Percentiles rank a stretch among this genome's conserved stretches.
These are phyloP conservation scores for Lodderomyces beijingensis DNA, from an alignment of 1,139 yeast species.

Conservation along the genomic window DNA sequence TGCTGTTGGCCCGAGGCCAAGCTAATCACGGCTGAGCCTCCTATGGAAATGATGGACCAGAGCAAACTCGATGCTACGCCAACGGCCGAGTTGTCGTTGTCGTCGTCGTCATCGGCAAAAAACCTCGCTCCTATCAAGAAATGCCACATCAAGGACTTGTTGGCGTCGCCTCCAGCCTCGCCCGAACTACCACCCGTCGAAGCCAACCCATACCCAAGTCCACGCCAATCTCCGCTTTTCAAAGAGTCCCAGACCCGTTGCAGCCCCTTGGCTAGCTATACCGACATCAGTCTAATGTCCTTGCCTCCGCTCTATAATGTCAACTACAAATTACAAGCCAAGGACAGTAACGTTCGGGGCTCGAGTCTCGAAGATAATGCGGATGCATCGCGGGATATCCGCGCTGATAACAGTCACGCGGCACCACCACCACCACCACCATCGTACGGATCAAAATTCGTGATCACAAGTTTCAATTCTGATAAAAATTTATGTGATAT, in stretches of 20 bases:
- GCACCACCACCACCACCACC: slow-evolving; percentile 3
- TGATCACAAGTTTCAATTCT: slow-evolving; percentile 24
- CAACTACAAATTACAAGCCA: slow-evolving; percentile 13
- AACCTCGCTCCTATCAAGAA: slow-evolving; percentile 3
- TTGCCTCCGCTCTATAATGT: slow-evolving; percentile 15
- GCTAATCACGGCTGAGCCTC: slow-evolving; percentile 1
- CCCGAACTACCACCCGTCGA: not conserved
- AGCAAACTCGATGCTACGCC: too few species aligned
- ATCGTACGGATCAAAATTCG: slow-evolving; percentile 16
- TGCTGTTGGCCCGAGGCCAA: slow-evolving; percentile 39
- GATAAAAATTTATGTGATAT: slow-evolving; percentile 26
- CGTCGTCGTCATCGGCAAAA: too few species aligned
- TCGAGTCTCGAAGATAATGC: too few species aligned
- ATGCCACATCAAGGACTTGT: slow-evolving; percentile 13
- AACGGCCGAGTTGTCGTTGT: slow-evolving; percentile 1
- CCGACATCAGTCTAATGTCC: slow-evolving; percentile 14
- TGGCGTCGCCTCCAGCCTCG: slow-evolving; percentile 9
- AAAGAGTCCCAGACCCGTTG: slow-evolving; percentile 4
- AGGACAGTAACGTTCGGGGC: slow-evolving; percentile 15
- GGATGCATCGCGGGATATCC: too few species aligned
- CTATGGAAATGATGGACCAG: too few species aligned
- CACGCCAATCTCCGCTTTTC: slow-evolving; percentile 19
- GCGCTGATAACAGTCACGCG: slow-evolving; percentile 4
- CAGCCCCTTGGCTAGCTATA: slow-evolving; percentile 4
- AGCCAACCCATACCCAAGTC: slow-evolving; percentile 19